Percentiles rank a stretch among this genome's conserved stretches.
These are phyloP conservation scores for Carex kokanica DNA, from an alignment of 176 grass and related monocot genomes.

Conservation along the genomic window DNA sequence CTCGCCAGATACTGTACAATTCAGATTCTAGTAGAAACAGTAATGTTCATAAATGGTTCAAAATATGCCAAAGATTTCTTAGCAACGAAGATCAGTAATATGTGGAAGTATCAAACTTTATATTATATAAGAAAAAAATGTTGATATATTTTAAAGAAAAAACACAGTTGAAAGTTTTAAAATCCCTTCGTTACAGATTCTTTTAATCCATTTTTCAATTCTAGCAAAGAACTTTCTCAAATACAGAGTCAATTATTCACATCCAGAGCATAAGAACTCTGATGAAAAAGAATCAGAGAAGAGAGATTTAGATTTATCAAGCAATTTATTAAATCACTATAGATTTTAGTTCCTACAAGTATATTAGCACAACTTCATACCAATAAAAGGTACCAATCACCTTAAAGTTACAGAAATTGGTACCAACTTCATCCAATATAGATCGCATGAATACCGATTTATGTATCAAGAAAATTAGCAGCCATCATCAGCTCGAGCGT, in stretches of 20 bases:
- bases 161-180: no score
- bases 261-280: neutral
- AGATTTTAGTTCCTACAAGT: conserved; percentile 7
- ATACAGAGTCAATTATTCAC: conserved; percentile 9
- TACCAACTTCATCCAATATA: neutral
- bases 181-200: no score
- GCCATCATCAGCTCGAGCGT: conserved; percentile 98
- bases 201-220: no score
- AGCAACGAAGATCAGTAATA: no score
- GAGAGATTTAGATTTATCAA: neutral
- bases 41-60: no score
- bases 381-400: neutral
- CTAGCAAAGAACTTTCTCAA: neutral
- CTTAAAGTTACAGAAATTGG: conserved; percentile 2
- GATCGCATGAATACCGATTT: neutral
- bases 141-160: no score
- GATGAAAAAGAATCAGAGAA: neutral
- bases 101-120: no score
- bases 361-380: conserved; percentile 5
- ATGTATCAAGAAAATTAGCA: conserved; percentile 86
- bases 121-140: no score
- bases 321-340: conserved; percentile 9
- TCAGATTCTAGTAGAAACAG: neutral
- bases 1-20: neutral
- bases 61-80: no score